These are phyloP conservation scores for Zelopaecilomyces penicillatus DNA, from an alignment of 2,329 filamentous ascomycete genomes.

Conservation along the genomic window DNA sequence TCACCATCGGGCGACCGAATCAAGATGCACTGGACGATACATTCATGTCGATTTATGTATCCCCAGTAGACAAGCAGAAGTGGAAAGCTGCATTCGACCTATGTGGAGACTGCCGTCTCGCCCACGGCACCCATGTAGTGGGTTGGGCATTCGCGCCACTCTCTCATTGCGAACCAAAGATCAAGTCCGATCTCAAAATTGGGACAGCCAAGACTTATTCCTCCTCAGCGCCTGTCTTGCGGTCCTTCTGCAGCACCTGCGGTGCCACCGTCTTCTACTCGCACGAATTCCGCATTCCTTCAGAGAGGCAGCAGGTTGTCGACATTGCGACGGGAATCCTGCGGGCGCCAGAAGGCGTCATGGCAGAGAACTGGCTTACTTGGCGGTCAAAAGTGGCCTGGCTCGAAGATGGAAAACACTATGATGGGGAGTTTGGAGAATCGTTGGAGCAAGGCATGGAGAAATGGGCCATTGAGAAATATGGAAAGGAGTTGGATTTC, in stretches of 20 bases:
- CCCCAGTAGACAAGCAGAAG: constrained; percentile 28
- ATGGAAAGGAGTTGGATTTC: constrained; percentile 21
- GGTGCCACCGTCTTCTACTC: constrained; percentile 36
- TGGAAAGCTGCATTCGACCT: constrained; percentile 35
- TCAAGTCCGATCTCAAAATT: constrained; percentile 27
- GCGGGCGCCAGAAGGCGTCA: constrained; percentile 33
- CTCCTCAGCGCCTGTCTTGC: constrained; percentile 29
- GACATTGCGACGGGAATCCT: constrained; percentile 37
- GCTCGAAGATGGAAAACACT: constrained; percentile 26
- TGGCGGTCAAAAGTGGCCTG: constrained; percentile 33
- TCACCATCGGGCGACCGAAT: constrained; percentile 34
- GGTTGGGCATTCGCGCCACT: constrained; percentile 36
- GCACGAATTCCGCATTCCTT: constrained; percentile 17
- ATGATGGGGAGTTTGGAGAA: constrained; percentile 27
- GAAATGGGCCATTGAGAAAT: constrained; percentile 26
- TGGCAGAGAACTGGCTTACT: constrained; percentile 37
- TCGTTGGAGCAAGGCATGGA: constrained; percentile 29
- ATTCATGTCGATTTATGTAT: constrained; percentile 25
- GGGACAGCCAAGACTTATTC: constrained; percentile 36
- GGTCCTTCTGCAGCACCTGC: constrained; percentile 38
- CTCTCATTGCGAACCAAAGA: constrained; percentile 25
- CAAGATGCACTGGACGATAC: constrained; percentile 20
- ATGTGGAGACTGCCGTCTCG: constrained; percentile 36
- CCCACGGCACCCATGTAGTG: constrained; percentile 32
- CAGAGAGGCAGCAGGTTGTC: constrained; percentile 26